Evolutionary conservation across 2,329 filamentous ascomycete species (phyloP).

Genomic region (Talaromyces sp.): DNA sequence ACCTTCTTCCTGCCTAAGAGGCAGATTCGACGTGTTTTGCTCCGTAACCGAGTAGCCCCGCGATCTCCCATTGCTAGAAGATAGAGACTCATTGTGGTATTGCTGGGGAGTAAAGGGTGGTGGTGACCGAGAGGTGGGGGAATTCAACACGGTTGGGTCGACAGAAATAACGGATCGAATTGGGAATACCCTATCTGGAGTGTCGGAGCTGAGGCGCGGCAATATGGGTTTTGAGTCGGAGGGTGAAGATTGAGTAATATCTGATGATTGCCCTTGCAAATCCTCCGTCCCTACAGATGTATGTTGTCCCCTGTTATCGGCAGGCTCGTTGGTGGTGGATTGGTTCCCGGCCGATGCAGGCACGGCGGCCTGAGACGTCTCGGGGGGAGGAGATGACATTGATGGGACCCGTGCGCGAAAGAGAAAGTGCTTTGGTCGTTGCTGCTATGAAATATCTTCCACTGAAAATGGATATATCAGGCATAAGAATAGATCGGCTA

Average conservation of each 20-base stretch:
- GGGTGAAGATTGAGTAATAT: not conserved
- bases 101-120: conserved; percentile 18
- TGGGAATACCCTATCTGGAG: conserved; percentile 66
- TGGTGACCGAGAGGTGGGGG: conserved; percentile 1
- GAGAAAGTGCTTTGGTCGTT: not conserved
- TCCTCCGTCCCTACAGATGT: not conserved
- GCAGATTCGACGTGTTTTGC: conserved; percentile 12
- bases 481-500: not conserved
- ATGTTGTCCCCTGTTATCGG: not conserved
- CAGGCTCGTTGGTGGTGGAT: not conserved
- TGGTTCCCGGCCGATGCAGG: not conserved
- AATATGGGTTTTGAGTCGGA: conserved; percentile 10
- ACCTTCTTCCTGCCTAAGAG: conserved; percentile 10
- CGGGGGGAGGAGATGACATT: conserved; percentile 6
- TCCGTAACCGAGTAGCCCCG: conserved; percentile 24
- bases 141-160: conserved; percentile 4
- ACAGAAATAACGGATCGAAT: conserved; percentile 72
- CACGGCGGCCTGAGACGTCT: not conserved
- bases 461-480: not conserved
- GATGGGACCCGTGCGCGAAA: not conserved
- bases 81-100: not conserved
- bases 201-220: conserved; percentile 23
- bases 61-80: conserved; percentile 18
- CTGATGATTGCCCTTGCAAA: not conserved
- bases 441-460: not conserved